Conservation (phyloP, 208 protist genomes). For the Trypanosoma platydactyli region DNA sequence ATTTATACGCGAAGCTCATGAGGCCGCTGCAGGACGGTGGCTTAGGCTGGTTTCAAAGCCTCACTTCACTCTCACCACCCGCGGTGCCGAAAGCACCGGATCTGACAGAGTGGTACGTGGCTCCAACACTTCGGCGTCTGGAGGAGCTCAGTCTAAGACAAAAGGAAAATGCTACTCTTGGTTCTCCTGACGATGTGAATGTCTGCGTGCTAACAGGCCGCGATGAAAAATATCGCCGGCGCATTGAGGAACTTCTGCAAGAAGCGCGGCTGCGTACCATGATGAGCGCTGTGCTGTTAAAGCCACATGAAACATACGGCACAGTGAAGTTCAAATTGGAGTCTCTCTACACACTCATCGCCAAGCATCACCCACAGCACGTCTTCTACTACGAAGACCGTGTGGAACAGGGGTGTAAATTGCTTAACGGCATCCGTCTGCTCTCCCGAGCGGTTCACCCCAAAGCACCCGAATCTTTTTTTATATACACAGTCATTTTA, state of each 20-base stretch:
- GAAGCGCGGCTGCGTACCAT: slow-evolving; percentile 42
- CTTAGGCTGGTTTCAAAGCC: slow-evolving; percentile 81
- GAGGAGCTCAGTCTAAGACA: slow-evolving; percentile 10
- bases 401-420: slow-evolving; percentile 48
- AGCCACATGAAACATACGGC: slow-evolving; percentile 61
- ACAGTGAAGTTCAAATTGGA: slow-evolving; percentile 79
- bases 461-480: slow-evolving; percentile 4
- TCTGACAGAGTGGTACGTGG: slow-evolving; percentile 43
- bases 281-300: slow-evolving; percentile 61
- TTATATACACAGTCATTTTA: slow-evolving; percentile 6
- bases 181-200: slow-evolving; percentile 11
- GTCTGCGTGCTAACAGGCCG: slow-evolving; percentile 76
- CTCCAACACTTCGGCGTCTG: slow-evolving; percentile 26
- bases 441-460: slow-evolving; percentile 45
- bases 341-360: slow-evolving; percentile 54
- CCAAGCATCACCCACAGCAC: slow-evolving; percentile 34
- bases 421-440: slow-evolving; percentile 54
- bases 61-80: slow-evolving; percentile 62
- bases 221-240: slow-evolving; percentile 52
- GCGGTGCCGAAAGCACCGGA: slow-evolving; percentile 50
- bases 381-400: slow-evolving; percentile 88
- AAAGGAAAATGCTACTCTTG: not conserved
- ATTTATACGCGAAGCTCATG: slow-evolving; percentile 39
- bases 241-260: slow-evolving; percentile 61
- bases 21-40: slow-evolving; percentile 44